A percentile compares a stretch with the other conserved stretches of the same genome.
phyloP scores from a whole-genome alignment of 129 eudicot species.

The Lonicera japonica region DNA sequence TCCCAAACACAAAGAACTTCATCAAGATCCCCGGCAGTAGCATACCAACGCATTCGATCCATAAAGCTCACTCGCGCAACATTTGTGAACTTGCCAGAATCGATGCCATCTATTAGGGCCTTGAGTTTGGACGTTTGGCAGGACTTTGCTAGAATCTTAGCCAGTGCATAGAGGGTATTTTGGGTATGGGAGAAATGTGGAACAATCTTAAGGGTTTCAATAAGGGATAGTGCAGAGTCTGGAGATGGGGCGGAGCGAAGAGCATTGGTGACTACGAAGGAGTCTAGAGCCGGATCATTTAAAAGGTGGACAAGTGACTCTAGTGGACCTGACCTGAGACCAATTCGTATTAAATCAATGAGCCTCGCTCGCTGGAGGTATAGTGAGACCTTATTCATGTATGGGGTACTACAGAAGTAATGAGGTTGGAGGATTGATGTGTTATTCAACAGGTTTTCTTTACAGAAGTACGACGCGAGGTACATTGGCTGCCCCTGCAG shows the following conservation, averaged over 20 bases:
- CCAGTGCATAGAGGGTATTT: slow-evolving; percentile 59
- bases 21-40: slow-evolving; percentile 60
- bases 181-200: slow-evolving; percentile 64
- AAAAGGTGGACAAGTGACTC: slow-evolving; percentile 45
- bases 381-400: slow-evolving; percentile 41
- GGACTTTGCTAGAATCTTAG: slow-evolving; percentile 65
- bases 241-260: slow-evolving; percentile 77
- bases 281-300: slow-evolving; percentile 57
- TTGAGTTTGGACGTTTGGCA: slow-evolving; percentile 43
- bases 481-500: slow-evolving; percentile 11
- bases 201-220: slow-evolving; percentile 49
- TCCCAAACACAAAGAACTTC: slow-evolving; percentile 62
- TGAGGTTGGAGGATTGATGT: slow-evolving; percentile 21
- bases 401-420: slow-evolving; percentile 26
- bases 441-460: slow-evolving; percentile 5
- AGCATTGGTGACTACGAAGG: slow-evolving; percentile 77
- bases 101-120: slow-evolving; percentile 54
- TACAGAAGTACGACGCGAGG: not conserved
- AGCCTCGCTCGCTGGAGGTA: slow-evolving; percentile 73
- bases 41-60: slow-evolving; percentile 76
- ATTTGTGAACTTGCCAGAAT: slow-evolving; percentile 56
- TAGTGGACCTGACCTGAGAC: slow-evolving; percentile 35
- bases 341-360: slow-evolving; percentile 60
- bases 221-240: slow-evolving; percentile 52
- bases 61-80: slow-evolving; percentile 52